Percentiles rank a stretch among this genome's conserved stretches.
Conservation (phyloP, 2,329 filamentous ascomycete genomes). For the Davidsoniella australis region DNA sequence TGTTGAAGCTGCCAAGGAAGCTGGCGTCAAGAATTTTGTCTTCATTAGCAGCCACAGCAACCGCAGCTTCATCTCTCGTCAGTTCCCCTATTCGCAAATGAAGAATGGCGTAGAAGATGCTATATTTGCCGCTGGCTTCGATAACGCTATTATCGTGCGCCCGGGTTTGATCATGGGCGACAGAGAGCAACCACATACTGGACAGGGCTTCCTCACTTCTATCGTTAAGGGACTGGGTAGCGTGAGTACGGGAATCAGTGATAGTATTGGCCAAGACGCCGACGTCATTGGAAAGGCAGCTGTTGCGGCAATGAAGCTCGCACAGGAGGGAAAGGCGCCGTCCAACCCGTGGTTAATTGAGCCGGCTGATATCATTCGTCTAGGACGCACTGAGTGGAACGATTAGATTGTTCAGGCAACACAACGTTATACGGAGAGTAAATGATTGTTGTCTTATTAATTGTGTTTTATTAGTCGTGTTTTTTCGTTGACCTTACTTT, state of each 20-base stretch:
- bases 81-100: conserved; percentile 47
- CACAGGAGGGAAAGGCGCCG: conserved; percentile 40
- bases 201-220: conserved; percentile 38
- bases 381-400: conserved; percentile 45
- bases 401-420: conserved; percentile 14
- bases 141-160: conserved; percentile 55
- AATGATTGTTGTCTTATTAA: neutral
- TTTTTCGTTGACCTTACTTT: neutral
- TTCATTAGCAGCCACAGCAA: conserved; percentile 48
- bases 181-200: conserved; percentile 41
- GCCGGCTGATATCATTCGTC: conserved; percentile 43
- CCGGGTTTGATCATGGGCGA: conserved; percentile 63
- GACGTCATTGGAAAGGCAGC: conserved; percentile 54
- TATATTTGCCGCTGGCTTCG: conserved; percentile 55
- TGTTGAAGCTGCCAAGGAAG: conserved; percentile 54
- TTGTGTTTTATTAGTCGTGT: conserved; percentile 12
- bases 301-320: conserved; percentile 40
- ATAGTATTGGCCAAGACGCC: conserved; percentile 56
- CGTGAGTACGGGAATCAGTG: conserved; percentile 37
- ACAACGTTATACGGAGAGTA: conserved; percentile 3
- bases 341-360: conserved; percentile 44
- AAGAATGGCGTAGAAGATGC: conserved; percentile 76
- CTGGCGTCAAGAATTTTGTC: conserved; percentile 58
- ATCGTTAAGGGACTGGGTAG: conserved; percentile 38
- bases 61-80: conserved; percentile 22